Conservation (phyloP, 2,329 filamentous ascomycete species). For the Talaromyces marneffei region DNA sequence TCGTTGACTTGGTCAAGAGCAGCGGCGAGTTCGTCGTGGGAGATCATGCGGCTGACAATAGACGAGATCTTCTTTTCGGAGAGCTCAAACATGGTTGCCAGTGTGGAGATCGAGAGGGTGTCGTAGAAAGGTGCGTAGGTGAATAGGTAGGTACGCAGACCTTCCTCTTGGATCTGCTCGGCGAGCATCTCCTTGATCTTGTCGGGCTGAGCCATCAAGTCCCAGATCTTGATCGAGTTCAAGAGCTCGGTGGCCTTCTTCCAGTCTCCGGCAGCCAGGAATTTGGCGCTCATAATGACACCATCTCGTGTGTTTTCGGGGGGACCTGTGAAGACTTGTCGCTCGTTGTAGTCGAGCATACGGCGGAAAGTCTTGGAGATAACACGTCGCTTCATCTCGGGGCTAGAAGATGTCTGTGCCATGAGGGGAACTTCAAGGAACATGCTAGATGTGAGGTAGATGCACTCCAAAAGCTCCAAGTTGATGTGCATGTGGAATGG, state of each 20-base stretch:
- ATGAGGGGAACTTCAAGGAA: constrained; percentile 95
- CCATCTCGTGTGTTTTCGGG: constrained; percentile 98
- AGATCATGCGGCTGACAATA: constrained; percentile 98
- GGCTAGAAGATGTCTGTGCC: constrained; percentile 92
- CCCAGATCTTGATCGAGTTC: constrained; percentile 99
- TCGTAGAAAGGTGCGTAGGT: constrained; percentile 99
- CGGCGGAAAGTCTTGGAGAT: constrained; percentile 99
- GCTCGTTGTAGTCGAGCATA: constrained; percentile 98
- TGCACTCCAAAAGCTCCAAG: constrained; percentile 93
- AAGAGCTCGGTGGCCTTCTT: constrained; percentile 93
- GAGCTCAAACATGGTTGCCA: constrained; percentile 93
- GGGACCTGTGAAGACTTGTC: constrained; percentile 96
- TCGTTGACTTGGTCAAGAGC: constrained; percentile 96
- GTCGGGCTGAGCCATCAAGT: constrained; percentile 85
- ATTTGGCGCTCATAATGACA: constrained; percentile 98
- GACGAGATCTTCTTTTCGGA: constrained; percentile 85
- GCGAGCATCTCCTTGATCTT: constrained; percentile 97
- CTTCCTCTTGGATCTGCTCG: constrained; percentile 97
- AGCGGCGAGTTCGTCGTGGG: constrained; percentile 93
- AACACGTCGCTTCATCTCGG: constrained; percentile 92
- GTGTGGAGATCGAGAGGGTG: constrained; percentile 77
- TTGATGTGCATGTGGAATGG: constrained; percentile 99
- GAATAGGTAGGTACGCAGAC: constrained; percentile 95
- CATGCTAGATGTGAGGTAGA: constrained; percentile 99
- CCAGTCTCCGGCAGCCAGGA: constrained; percentile 94